Evolutionary conservation across 176 grass and related monocot species (phyloP).

Genomic region (Themeda triandra): DNA sequence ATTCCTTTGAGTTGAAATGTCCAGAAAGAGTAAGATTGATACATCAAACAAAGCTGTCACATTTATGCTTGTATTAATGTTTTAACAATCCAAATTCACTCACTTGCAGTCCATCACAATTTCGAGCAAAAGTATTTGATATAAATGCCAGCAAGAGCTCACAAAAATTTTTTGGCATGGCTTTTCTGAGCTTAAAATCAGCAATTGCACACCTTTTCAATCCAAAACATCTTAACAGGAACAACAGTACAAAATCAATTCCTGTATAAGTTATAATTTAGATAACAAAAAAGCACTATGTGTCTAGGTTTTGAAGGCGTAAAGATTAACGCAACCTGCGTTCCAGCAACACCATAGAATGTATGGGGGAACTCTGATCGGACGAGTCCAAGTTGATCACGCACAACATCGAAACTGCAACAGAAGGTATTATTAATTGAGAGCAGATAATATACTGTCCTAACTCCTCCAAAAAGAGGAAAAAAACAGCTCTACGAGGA

Average conservation of each 20-base stretch:
- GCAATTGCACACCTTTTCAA: neutral
- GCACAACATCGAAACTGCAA: no score
- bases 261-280: neutral
- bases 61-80: neutral
- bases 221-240: neutral
- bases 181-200: neutral
- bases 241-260: neutral
- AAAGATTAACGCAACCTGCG: no score
- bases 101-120: neutral
- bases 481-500: no score
- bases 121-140: neutral
- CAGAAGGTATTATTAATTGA: no score
- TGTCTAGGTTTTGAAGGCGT: no score
- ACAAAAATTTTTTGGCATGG: neutral
- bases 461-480: no score
- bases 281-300: neutral
- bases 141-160: neutral
- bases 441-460: no score
- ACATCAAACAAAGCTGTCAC: neutral
- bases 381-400: no score
- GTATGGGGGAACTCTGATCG: no score
- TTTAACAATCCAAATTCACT: neutral
- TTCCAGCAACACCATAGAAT: no score
- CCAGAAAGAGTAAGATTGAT: neutral
- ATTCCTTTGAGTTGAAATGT: neutral